Conservation (phyloP, 73 alveolate genomes). For the Stentor roeselii region DNA sequence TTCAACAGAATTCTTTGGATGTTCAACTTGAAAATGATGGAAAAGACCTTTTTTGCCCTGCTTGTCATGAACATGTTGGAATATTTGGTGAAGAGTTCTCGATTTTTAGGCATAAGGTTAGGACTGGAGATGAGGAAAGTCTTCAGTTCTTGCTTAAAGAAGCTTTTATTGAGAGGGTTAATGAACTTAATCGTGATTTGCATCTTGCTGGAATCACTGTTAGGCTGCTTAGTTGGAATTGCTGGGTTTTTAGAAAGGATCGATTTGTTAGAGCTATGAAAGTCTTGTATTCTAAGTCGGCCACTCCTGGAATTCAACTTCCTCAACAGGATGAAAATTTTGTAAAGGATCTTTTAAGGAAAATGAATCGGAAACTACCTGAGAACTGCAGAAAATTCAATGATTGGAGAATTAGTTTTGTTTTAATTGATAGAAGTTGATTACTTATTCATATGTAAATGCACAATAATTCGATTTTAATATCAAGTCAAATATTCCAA, state of each 20-base stretch:
- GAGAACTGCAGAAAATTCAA: not conserved
- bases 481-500: too few relatives aligned
- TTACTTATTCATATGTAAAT: too few relatives aligned
- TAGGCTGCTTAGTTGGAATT: constrained; percentile 12
- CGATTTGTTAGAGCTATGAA: not conserved
- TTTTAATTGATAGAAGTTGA: not conserved
- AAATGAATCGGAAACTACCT: not conserved
- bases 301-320: not conserved
- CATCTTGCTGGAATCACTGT: not conserved
- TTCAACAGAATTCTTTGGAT: not conserved
- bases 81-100: not conserved
- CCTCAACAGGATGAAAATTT: not conserved
- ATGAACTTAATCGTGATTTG: constrained; percentile 6
- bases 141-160: not conserved
- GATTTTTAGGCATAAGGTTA: not conserved
- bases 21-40: not conserved
- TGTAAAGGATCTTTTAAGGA: not conserved
- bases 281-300: not conserved
- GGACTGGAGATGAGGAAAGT: not conserved
- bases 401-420: not conserved
- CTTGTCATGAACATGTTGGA: not conserved
- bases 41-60: not conserved
- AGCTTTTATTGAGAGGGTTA: constrained; percentile 18
- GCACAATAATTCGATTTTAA: too few relatives aligned
- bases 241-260: not conserved